Percentiles rank a stretch among this genome's conserved stretches.
phyloP scores from a whole-genome alignment of 2,329 filamentous ascomycete genomes.

The Volutella citrinella region DNA sequence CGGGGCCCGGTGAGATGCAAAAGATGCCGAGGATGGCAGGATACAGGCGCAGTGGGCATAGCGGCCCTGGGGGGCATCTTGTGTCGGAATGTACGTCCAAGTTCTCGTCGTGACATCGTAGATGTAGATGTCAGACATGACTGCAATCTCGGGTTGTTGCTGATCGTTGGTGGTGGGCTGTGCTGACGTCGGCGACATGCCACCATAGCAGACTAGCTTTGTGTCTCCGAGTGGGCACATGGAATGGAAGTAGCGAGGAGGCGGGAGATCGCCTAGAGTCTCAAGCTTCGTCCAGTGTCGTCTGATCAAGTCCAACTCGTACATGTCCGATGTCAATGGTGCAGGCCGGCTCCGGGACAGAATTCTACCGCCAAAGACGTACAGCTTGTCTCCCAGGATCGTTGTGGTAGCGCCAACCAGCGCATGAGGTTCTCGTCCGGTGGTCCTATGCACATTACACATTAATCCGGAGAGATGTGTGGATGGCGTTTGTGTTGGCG shows the following conservation, averaged over 20 bases:
- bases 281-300: conserved; percentile 93
- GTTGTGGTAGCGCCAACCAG: conserved; percentile 95
- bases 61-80: conserved; percentile 83
- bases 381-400: conserved; percentile 90
- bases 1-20: conserved; percentile 80
- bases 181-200: conserved; percentile 80
- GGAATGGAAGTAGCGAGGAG: conserved; percentile 94
- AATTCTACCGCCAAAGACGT: conserved; percentile 90
- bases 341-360: conserved; percentile 77
- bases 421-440: conserved; percentile 84
- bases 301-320: conserved; percentile 86
- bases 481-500: conserved; percentile 38
- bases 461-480: conserved; percentile 63
- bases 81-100: conserved; percentile 81
- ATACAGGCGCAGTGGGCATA: conserved; percentile 97
- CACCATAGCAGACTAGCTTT: conserved; percentile 96
- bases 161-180: conserved; percentile 44
- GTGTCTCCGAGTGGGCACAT: conserved; percentile 91
- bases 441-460: conserved; percentile 79
- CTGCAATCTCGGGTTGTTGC: conserved; percentile 79
- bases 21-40: conserved; percentile 80
- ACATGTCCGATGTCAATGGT: conserved; percentile 83
- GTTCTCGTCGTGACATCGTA: conserved; percentile 79
- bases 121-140: conserved; percentile 98
- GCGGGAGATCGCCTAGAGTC: conserved; percentile 78